Base-by-base conservation (phyloP, 768 basidiomycete genomes). In the Mycena sanguinolenta region DNA sequence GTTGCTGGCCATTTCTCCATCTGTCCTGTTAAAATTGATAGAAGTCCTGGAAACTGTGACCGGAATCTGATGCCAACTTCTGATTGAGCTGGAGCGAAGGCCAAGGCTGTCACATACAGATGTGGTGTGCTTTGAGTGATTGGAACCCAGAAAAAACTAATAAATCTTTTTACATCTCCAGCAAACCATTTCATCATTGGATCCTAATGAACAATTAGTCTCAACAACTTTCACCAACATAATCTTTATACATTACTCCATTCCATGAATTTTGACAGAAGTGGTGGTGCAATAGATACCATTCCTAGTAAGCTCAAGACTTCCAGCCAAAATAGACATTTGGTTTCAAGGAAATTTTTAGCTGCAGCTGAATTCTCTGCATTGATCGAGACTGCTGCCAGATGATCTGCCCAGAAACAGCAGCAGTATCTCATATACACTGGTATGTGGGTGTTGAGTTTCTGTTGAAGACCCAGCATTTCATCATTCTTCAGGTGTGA, bases 301-400 rank as follows among this genome's bases (percentile, higher is more conserved):
- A 6, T 46, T 53, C 36, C 66, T 4, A 61, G 32, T 16, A 67
- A 34, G 52, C 58, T 54, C n/a, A 67, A 32, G 23, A 53, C 58
- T 53, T 67, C 66, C 7, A 67, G 66, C 66, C 66, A 67, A 28
- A 67, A 67, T 5, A 59, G 44, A 32, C 23, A 34, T 53, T 58
- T 59, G 34, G 42, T 36, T 42, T 59, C 58, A 42, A 67, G 50
- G 32, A 59, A 61, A n/a, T n/a, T n/a, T n/a, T n/a, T n/a, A 2
- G 38, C 36, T 46, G 21, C 46, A 19, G 25, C 58, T 42, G 42
- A 28, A 60, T 8, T 46, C 30, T 60, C 42, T 44, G 39, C 44
- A 60, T 46, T 46, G 42, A 9, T 28, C 46, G 59, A 30, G 14
- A 60, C 42, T 46, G 28, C 28, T 42, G 13, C 42, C 21, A 60